phyloP scores from a whole-genome alignment of 768 basidiomycete species.

The Pholiota molesta region DNA sequence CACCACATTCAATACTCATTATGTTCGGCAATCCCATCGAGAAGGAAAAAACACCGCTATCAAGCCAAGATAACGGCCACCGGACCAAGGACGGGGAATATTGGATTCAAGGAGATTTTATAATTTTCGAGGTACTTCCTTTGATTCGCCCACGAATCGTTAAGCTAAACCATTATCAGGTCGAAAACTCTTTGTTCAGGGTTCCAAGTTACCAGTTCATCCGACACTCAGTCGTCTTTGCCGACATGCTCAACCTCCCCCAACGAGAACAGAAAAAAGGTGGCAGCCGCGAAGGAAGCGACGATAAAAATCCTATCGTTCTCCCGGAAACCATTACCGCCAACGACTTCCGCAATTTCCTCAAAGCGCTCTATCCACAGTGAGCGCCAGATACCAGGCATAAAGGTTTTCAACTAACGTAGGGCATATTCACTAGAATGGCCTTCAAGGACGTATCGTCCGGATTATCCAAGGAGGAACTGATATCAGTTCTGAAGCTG shows the following conservation, averaged over 20 bases:
- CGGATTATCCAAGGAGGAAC: slow-evolving; percentile 8
- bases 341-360: background rate
- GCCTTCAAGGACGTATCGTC: background rate
- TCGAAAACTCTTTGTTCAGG: background rate
- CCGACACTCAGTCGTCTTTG: background rate
- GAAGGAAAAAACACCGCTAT: too few species aligned
- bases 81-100: too few species aligned
- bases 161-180: background rate
- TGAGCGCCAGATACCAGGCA: background rate
- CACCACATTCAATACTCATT: too few species aligned
- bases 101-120: too few species aligned
- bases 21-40: too few species aligned
- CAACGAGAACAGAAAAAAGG: background rate
- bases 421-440: background rate
- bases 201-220: background rate
- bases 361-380: background rate
- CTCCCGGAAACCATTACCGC: background rate
- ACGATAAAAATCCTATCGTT: too few species aligned
- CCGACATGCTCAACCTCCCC: too few species aligned
- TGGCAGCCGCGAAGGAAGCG: too few species aligned
- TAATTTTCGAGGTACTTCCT: background rate
- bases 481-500: slow-evolving; percentile 16
- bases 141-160: too few species aligned
- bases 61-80: too few species aligned
- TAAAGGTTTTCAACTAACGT: too few species aligned